A percentile compares a stretch with the other conserved stretches of the same genome.
phyloP scores from a whole-genome alignment of 169 alveolate species.

The Theileria equi region DNA sequence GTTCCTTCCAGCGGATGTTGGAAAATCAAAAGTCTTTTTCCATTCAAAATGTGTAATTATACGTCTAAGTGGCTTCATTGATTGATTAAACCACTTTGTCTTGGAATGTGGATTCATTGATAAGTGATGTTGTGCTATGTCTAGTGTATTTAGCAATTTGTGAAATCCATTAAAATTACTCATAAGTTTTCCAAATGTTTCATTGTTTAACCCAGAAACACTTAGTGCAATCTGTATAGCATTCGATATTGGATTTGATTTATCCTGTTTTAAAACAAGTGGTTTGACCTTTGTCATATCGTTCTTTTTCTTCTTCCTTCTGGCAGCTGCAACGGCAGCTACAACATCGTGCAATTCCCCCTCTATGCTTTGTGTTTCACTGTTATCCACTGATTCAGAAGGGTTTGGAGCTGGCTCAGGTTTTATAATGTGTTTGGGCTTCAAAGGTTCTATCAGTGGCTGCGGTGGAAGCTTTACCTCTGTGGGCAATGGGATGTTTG shows the following conservation, averaged over 20 bases:
- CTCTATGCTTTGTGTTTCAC: neutral
- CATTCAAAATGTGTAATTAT: slow-evolving; percentile 17
- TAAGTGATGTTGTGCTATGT: slow-evolving; percentile 18
- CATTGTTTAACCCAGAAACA: slow-evolving; percentile 11
- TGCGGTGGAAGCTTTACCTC: neutral
- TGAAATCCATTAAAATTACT: slow-evolving; percentile 11
- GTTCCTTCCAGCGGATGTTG: slow-evolving; percentile 1
- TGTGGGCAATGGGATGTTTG: neutral
- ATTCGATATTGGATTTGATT: neutral
- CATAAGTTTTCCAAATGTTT: slow-evolving; percentile 23
- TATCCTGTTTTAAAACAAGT: neutral
- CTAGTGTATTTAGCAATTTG: slow-evolving; percentile 13
- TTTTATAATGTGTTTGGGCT: neutral
- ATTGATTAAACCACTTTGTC: neutral
- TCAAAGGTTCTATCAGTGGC: slow-evolving; percentile 4
- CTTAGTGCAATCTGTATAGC: slow-evolving; percentile 16
- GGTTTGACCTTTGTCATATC: neutral
- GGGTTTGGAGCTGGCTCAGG: neutral
- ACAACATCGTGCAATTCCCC: neutral
- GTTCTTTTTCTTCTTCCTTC: neutral
- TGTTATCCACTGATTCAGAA: neutral
- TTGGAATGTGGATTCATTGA: slow-evolving; percentile 2
- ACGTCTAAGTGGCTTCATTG: neutral
- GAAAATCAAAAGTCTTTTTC: slow-evolving; percentile 30
- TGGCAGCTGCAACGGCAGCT: no score